phyloP scores from a whole-genome alignment of 306 rosid species.

The Pyrus communis region DNA sequence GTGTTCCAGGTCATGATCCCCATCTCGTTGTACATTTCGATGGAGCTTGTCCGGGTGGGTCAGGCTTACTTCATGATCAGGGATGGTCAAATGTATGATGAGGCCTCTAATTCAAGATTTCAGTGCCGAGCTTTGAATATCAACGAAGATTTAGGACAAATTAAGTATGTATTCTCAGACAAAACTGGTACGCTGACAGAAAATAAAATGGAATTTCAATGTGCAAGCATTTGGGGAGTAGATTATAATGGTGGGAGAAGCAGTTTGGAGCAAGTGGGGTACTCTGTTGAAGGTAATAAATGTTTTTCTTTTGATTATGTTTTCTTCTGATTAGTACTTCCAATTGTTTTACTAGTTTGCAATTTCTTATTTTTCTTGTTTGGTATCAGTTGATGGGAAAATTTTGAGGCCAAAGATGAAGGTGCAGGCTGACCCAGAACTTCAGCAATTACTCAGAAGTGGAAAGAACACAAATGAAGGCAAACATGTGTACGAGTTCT shows the following conservation, averaged over 20 bases:
- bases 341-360: not conserved
- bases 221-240: conserved; percentile 78
- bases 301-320: not conserved
- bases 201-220: conserved; percentile 95
- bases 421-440: conserved; percentile 61
- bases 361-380: conserved; percentile 16
- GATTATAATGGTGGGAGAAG: conserved; percentile 48
- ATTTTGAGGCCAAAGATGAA: conserved; percentile 69
- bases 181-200: conserved; percentile 97
- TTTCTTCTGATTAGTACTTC: not conserved
- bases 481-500: conserved; percentile 57
- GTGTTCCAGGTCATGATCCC: conserved; percentile 97
- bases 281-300: conserved; percentile 49
- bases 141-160: conserved; percentile 95
- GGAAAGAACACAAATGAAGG: conserved; percentile 36
- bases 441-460: conserved; percentile 42
- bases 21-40: conserved; percentile 82
- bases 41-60: conserved; percentile 94
- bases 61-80: conserved; percentile 90
- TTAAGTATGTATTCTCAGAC: conserved; percentile 85
- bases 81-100: conserved; percentile 72
- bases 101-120: conserved; percentile 64
- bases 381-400: conserved; percentile 52
- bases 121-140: conserved; percentile 95
- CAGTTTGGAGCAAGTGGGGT: conserved; percentile 35